phyloP scores from a whole-genome alignment of 2,329 filamentous ascomycete genomes.

The Ophiocordyceps camponoti-rufipedis region DNA sequence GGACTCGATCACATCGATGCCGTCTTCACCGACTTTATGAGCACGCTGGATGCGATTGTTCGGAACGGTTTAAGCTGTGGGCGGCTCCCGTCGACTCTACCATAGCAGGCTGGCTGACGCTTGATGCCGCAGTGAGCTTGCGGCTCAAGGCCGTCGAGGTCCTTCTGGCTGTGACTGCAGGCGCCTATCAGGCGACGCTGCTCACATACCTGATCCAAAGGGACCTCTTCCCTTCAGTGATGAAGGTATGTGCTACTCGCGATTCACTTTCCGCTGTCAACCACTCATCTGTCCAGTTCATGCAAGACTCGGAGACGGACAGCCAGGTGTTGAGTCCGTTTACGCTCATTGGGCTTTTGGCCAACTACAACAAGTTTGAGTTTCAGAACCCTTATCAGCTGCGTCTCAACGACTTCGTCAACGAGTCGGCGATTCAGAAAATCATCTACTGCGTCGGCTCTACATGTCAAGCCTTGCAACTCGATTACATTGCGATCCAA shows the following conservation, averaged over 20 bases:
- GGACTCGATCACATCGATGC: constrained; percentile 77
- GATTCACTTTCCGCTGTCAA: neutral
- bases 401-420: constrained; percentile 86
- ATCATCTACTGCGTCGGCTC: constrained; percentile 61
- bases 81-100: constrained; percentile 11
- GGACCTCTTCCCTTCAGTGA: constrained; percentile 83
- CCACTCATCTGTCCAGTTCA: constrained; percentile 34
- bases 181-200: constrained; percentile 89
- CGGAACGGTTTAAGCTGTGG: constrained; percentile 53
- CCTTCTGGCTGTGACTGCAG: constrained; percentile 68
- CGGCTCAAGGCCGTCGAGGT: constrained; percentile 67
- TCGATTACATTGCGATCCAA: constrained; percentile 67
- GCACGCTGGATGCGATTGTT: constrained; percentile 65
- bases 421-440: constrained; percentile 70
- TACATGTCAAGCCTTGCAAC: constrained; percentile 48
- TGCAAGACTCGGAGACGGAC: constrained; percentile 57
- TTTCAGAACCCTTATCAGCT: constrained; percentile 92
- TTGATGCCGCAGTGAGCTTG: constrained; percentile 39
- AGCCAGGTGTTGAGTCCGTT: constrained; percentile 55
- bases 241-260: constrained; percentile 46
- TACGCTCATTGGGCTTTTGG: constrained; percentile 65
- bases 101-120: neutral
- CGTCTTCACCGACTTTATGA: constrained; percentile 77
- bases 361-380: constrained; percentile 99
- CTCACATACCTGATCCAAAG: constrained; percentile 89